Conservation (phyloP, 2,329 filamentous ascomycete genomes). For the Aspergillus calidoustus region DNA sequence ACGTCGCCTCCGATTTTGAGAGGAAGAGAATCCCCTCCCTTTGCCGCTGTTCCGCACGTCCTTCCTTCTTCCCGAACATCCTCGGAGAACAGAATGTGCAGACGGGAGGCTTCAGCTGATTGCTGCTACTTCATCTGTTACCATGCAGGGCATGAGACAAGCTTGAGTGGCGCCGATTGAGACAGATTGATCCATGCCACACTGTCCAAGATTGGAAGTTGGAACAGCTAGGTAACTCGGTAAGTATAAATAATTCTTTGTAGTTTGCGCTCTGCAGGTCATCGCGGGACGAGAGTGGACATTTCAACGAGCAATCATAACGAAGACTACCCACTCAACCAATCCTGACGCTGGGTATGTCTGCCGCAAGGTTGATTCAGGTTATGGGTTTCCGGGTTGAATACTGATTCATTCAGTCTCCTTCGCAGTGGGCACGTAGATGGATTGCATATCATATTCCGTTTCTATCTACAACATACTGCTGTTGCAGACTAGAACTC, state of each 20-base stretch:
- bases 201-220: background rate
- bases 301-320: constrained; percentile 1
- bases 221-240: background rate
- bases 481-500: too few species aligned
- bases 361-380: background rate
- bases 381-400: too few species aligned
- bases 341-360: too few species aligned
- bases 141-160: background rate
- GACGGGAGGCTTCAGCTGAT: background rate
- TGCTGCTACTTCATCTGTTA: background rate
- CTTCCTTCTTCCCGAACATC: constrained; percentile 7
- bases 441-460: too few species aligned
- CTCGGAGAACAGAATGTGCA: background rate
- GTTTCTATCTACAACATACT: too few species aligned
- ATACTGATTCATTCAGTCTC: too few species aligned
- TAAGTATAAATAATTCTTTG: background rate
- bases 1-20: background rate
- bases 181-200: background rate
- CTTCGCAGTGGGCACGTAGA: too few species aligned
- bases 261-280: constrained; percentile 18
- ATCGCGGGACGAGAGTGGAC: constrained; percentile 10
- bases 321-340: too few species aligned
- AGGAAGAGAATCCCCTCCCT: constrained; percentile 1
- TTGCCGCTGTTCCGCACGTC: background rate
- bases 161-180: background rate